Percentiles rank a stretch among this genome's conserved stretches.
Evolutionary conservation across 345 rosid species (phyloP).

Genomic region (Moricandia arvensis): DNA sequence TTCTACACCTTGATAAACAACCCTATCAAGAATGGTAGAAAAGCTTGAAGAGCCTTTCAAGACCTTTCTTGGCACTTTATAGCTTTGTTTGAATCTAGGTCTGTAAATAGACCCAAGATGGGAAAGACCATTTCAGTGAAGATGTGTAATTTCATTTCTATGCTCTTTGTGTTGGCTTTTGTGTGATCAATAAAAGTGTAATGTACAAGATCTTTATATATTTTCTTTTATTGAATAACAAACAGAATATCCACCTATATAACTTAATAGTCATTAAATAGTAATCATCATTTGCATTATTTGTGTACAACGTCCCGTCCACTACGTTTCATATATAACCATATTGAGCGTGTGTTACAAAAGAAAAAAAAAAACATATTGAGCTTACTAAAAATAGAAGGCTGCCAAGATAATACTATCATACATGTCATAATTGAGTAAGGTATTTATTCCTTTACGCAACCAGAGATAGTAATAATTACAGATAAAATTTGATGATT

Average conservation of each 20-base stretch:
- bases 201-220: background rate
- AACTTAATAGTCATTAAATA: no score
- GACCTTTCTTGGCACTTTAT: background rate
- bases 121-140: background rate
- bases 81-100: conserved; percentile 12
- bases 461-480: no score
- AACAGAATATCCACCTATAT: background rate
- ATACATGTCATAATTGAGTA: background rate
- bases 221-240: background rate
- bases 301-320: background rate
- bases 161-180: background rate
- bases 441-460: no score
- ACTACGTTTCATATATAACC: background rate
- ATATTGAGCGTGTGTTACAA: no score
- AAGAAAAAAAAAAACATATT: no score
- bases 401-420: background rate
- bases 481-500: background rate
- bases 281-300: background rate
- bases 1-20: conserved; percentile 39
- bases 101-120: conserved; percentile 11
- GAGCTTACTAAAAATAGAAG: background rate
- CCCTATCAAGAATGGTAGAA: background rate
- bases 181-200: conserved; percentile 9
- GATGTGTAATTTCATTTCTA: conserved; percentile 2
- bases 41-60: background rate